phyloP scores from a whole-genome alignment of 257 asterid genomes.

The Craterostigma plantagineum region DNA sequence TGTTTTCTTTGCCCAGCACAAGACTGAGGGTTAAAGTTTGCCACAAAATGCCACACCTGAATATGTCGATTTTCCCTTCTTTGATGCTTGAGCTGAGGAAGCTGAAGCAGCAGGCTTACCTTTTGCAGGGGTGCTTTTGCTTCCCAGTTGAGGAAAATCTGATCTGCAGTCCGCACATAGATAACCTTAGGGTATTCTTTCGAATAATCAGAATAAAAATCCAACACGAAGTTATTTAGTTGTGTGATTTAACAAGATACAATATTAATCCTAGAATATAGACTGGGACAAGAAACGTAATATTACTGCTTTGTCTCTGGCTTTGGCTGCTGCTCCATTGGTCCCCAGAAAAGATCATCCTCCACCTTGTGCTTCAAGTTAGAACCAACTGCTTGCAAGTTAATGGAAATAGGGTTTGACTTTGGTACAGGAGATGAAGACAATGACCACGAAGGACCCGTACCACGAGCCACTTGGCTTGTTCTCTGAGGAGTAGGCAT shows the following conservation, averaged over 20 bases:
- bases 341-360: slow-evolving; percentile 95
- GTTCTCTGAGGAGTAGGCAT: slow-evolving; percentile 51
- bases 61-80: slow-evolving; percentile 47
- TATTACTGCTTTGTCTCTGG: slow-evolving; percentile 64
- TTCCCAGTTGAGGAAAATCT: slow-evolving; percentile 70
- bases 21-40: slow-evolving; percentile 5
- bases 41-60: slow-evolving; percentile 46
- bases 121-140: slow-evolving; percentile 38
- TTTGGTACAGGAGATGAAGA: slow-evolving; percentile 31
- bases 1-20: background rate
- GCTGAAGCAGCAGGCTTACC: slow-evolving; percentile 36
- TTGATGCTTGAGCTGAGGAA: slow-evolving; percentile 25
- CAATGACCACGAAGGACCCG: slow-evolving; percentile 55
- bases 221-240: background rate
- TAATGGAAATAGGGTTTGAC: slow-evolving; percentile 39
- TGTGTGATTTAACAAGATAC: too few relatives aligned
- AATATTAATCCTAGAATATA: too few relatives aligned
- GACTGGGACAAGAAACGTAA: slow-evolving; percentile 6
- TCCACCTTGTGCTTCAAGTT: slow-evolving; percentile 41
- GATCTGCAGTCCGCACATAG: slow-evolving; percentile 34
- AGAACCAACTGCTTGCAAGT: slow-evolving; percentile 28
- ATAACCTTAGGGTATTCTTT: slow-evolving; percentile 1
- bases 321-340: slow-evolving; percentile 59
- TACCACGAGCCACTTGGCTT: slow-evolving; percentile 42
- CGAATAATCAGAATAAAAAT: background rate